These are phyloP conservation scores for Toxoplasma gondii DNA, from an alignment of 169 alveolate genomes.

Conservation along the genomic window DNA sequence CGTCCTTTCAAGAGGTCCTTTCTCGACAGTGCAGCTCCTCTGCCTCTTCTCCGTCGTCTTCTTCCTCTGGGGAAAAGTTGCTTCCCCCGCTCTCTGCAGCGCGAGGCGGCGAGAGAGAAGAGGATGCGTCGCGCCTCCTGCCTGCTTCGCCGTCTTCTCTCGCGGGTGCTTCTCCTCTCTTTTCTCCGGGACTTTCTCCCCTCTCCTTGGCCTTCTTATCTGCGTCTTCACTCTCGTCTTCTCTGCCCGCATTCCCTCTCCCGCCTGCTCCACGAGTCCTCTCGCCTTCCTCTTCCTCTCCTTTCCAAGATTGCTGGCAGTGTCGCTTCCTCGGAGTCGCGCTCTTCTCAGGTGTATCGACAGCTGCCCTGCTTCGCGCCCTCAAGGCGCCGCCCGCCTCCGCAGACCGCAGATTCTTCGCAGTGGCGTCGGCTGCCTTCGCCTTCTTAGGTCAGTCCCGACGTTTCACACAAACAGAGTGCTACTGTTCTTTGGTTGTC, in stretches of 20 bases:
- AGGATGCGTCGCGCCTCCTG: no score
- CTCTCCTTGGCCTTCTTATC: neutral
- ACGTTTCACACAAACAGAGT: neutral
- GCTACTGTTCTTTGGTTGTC: neutral
- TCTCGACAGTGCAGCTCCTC: slow-evolving; percentile 17
- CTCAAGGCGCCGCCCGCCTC: neutral
- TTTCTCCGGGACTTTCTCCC: neutral
- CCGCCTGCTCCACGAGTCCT: neutral
- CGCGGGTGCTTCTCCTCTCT: neutral
- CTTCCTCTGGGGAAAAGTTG: neutral
- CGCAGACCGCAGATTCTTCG: neutral
- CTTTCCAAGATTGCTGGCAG: slow-evolving; percentile 18
- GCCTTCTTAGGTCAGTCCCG: slow-evolving; percentile 7
- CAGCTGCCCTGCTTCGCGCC: slow-evolving; percentile 3
- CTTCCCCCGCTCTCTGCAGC: neutral
- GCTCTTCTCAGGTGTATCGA: neutral
- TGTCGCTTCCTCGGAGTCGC: slow-evolving; percentile 5
- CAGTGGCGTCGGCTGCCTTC: slow-evolving; percentile 4
- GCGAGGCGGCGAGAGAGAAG: neutral
- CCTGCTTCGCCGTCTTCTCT: neutral
- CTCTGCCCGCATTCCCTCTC: neutral
- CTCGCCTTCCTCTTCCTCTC: neutral
- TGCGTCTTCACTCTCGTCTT: neutral
- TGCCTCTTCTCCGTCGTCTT: neutral
- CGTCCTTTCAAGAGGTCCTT: neutral